phyloP scores from a whole-genome alignment of 2,329 filamentous ascomycete genomes.

The Onygena corvina region DNA sequence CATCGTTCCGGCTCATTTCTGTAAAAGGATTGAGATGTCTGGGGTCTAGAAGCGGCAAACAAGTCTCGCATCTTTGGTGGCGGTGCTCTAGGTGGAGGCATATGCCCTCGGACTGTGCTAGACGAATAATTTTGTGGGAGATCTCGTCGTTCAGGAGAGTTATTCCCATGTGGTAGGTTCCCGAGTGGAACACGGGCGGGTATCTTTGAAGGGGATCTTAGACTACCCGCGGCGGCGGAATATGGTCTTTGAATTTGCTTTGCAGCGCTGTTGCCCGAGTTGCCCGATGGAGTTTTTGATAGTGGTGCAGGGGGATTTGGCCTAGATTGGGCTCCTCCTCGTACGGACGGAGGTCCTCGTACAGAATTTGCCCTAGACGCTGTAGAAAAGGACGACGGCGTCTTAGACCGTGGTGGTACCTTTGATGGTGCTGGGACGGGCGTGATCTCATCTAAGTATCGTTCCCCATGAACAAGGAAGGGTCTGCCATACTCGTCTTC shows the following conservation, averaged over 20 bases:
- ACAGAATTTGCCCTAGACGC: slow-evolving; percentile 20
- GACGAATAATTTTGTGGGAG: slow-evolving; percentile 34
- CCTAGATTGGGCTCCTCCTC: slow-evolving; percentile 27
- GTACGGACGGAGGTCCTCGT: slow-evolving; percentile 23
- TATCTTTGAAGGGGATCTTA: slow-evolving; percentile 39
- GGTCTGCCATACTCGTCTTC: slow-evolving; percentile 89
- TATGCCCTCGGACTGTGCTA: slow-evolving; percentile 36
- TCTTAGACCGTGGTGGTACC: slow-evolving; percentile 43
- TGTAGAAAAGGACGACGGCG: slow-evolving; percentile 29
- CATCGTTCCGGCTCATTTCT: slow-evolving; percentile 6
- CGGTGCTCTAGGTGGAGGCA: slow-evolving; percentile 51
- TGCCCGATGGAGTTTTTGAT: slow-evolving; percentile 37
- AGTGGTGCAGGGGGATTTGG: slow-evolving; percentile 32
- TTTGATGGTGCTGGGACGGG: slow-evolving; percentile 54
- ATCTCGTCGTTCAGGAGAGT: slow-evolving; percentile 63
- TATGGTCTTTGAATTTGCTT: background rate
- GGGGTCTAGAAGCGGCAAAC: slow-evolving; percentile 42
- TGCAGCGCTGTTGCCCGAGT: slow-evolving; percentile 13
- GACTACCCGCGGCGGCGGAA: slow-evolving; percentile 5
- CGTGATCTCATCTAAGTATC: slow-evolving; percentile 74
- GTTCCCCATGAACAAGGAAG: slow-evolving; percentile 83
- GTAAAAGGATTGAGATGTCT: slow-evolving; percentile 19
- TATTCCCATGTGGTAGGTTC: slow-evolving; percentile 45
- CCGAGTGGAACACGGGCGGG: slow-evolving; percentile 37
- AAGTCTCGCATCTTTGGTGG: slow-evolving; percentile 91